phyloP scores from a whole-genome alignment of 1,284 basidiomycete genomes.

The Inonotus obliquus region DNA sequence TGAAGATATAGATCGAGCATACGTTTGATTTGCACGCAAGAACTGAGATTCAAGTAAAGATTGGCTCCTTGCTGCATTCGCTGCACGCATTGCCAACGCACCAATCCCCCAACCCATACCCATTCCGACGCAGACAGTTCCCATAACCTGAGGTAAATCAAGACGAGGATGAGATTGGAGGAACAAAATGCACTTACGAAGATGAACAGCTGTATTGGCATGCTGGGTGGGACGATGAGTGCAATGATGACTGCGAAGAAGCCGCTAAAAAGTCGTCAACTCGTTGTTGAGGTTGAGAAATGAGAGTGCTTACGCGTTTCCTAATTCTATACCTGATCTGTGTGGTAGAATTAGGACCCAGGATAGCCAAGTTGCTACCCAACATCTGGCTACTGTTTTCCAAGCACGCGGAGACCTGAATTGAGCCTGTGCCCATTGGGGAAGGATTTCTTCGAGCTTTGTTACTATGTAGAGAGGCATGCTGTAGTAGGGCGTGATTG shows the following conservation, averaged over 20 bases:
- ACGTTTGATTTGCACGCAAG: conserved; percentile 43
- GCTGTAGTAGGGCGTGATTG: background rate
- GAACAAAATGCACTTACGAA: conserved; percentile 21
- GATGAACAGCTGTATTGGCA: conserved; percentile 35
- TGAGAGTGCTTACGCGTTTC: conserved; percentile 25
- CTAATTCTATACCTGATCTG: conserved; percentile 22
- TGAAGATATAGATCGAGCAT: conserved; percentile 15
- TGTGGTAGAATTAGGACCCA: conserved; percentile 26
- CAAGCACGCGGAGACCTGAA: conserved; percentile 15
- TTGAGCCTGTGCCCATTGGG: background rate
- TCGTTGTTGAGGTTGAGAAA: background rate
- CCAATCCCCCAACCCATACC: conserved; percentile 74
- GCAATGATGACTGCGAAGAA: conserved; percentile 33
- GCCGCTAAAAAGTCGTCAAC: conserved; percentile 20
- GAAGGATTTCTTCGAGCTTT: background rate
- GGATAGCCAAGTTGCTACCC: conserved; percentile 26
- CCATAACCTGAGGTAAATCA: conserved; percentile 23
- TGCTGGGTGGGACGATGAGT: conserved; percentile 32
- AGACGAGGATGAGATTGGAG: too few species aligned
- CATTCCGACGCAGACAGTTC: conserved; percentile 53
- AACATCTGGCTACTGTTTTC: conserved; percentile 25
- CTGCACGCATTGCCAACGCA: conserved; percentile 65
- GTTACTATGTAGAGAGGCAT: background rate
- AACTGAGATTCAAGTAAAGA: conserved; percentile 43
- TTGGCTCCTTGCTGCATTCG: conserved; percentile 48